Base-by-base conservation (phyloP, 768 basidiomycete species). In the Collybiopsis confluens region DNA sequence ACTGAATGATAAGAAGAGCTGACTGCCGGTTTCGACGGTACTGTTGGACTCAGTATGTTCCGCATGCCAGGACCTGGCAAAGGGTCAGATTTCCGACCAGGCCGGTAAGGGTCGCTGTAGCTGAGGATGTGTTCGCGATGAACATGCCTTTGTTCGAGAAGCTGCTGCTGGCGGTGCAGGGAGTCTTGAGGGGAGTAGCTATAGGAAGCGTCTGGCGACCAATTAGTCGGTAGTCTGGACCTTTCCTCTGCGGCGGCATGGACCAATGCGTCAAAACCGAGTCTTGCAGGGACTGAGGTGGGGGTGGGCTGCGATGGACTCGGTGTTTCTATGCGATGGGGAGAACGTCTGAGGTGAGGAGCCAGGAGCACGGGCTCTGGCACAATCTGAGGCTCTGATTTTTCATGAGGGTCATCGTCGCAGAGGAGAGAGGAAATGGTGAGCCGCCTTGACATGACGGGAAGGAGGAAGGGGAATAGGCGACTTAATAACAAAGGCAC, bases 361-460 rank as follows among this genome's bases (percentile, higher is more conserved):
- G 67, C 65, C 26, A 69, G 64, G n/a, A 68, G 47, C 38, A 70
- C 61, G 28, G 62, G 54, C 54, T 60, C 65, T 36, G 61, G 48
- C 51, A 61, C 40, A 60, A 61, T 54, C 60, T 62, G 53, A 61
- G 58, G 27, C 47, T 56, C 45, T 44, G 53, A 38, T 33, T 42
- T 54, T 55, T 53, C 36, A 1, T 56, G 37, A 21, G 64, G 62
- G 57, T 74, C 69, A 63, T 81, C 79, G 61, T 77, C 70, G 62
- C 85, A 88, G 27, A 90, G 78, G 36, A 90, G 79, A 7, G 86
- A 87, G 13, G 86, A 85, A 21, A 91, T 90, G 62, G 84, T 83
- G 63, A 90, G 83, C 47, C 88, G 77, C 50, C 86, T 76, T 24
- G 85, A 81, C 43, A 45, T 44, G 48, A 16, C 28, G 44, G 77